These are phyloP conservation scores for Grigorovia yakushimaensis DNA, from an alignment of 805 yeast genomes.

Conservation along the genomic window DNA sequence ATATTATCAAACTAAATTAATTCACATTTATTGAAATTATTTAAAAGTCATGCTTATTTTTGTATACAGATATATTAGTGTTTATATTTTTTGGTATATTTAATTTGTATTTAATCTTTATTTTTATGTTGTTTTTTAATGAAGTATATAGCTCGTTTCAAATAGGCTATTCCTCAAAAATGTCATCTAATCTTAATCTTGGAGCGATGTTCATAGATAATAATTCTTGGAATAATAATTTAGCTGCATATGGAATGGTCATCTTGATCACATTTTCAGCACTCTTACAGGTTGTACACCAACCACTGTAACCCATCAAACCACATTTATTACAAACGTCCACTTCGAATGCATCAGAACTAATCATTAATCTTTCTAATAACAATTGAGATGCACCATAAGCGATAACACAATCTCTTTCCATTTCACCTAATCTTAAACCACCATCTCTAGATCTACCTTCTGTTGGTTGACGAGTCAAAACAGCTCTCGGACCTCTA, in stretches of 20 bases:
- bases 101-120: too few relatives aligned
- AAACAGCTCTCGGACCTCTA: constrained; percentile 95
- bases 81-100: too few relatives aligned
- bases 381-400: constrained; percentile 95
- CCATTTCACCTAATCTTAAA: constrained; percentile 97
- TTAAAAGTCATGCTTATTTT: not conserved
- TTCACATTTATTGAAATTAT: not conserved
- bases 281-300: constrained; percentile 96
- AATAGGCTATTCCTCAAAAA: constrained; percentile 38
- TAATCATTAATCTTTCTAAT: constrained; percentile 88
- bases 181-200: constrained; percentile 79
- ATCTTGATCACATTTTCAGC: constrained; percentile 78
- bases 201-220: constrained; percentile 99
- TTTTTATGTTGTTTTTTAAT: too few relatives aligned
- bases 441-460: constrained; percentile 99
- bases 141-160: not conserved
- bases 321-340: constrained; percentile 93
- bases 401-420: constrained; percentile 98
- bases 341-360: constrained; percentile 96
- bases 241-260: constrained; percentile 99
- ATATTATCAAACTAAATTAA: not conserved
- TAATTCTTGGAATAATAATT: constrained; percentile 90
- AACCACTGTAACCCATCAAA: constrained; percentile 90
- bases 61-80: not conserved
- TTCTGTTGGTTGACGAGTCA: constrained; percentile 97